A percentile compares a stretch with the other conserved stretches of the same genome.
Evolutionary conservation across 495 filamentous ascomycete species (phyloP).

Genomic region (Jackrogersella multiformis): DNA sequence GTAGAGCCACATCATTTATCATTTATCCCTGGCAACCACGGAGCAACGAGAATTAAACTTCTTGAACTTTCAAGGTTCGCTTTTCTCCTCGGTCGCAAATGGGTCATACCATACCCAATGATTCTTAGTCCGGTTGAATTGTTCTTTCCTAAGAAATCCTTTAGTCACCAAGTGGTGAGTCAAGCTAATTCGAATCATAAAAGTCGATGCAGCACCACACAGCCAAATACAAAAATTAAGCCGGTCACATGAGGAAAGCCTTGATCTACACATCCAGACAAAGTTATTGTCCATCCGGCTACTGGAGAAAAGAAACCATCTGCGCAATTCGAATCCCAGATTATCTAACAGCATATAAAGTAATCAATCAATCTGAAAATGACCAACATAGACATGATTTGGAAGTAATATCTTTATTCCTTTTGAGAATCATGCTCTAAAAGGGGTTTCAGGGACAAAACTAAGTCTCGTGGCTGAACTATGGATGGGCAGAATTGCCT

Average conservation of each 20-base stretch:
- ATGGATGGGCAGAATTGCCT: conserved; percentile 7
- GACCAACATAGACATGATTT: not conserved
- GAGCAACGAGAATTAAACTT: conserved; percentile 30
- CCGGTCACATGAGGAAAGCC: too few relatives aligned
- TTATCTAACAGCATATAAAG: not conserved
- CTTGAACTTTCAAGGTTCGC: not conserved
- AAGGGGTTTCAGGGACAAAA: conserved; percentile 5
- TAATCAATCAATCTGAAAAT: not conserved
- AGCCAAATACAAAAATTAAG: not conserved
- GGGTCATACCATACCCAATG: not conserved
- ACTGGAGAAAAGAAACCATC: not conserved
- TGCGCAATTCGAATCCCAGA: not conserved
- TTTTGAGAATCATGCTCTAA: not conserved
- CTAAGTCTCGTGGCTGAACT: conserved; percentile 14
- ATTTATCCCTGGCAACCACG: conserved; percentile 27
- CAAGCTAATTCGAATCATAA: conserved; percentile 3
- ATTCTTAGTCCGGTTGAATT: not conserved
- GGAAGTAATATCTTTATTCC: not conserved
- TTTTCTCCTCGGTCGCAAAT: conserved; percentile 12
- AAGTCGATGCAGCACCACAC: not conserved
- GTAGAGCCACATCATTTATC: conserved; percentile 12
- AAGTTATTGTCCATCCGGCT: not conserved
- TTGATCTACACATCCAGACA: conserved; percentile 8
- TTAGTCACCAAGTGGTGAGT: conserved; percentile 4
- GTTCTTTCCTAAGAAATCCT: not conserved